Conservation (phyloP, 2,329 filamentous ascomycete genomes). For the Fusarium pilosicola region DNA sequence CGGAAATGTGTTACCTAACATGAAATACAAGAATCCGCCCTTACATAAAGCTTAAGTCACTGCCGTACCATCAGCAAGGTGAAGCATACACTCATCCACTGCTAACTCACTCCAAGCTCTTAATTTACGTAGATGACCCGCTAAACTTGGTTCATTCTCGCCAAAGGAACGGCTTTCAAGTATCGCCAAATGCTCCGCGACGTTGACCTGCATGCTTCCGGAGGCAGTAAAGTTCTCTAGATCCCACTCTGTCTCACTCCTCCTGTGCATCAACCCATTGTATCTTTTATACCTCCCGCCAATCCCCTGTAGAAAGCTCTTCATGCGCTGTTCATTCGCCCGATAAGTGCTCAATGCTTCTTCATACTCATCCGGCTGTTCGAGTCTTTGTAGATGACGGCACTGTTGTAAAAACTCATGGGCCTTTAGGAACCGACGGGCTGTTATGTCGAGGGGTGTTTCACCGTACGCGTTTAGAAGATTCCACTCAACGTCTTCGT, state of each 20-base stretch:
- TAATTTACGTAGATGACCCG: rapidly evolving
- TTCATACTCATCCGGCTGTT: rapidly evolving
- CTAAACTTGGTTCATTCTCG: rapidly evolving
- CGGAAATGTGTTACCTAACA: rapidly evolving
- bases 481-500: neutral
- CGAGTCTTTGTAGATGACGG: neutral
- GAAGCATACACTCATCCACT: neutral
- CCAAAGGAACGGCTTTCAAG: neutral
- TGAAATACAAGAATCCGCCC: too few relatives aligned
- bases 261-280: neutral
- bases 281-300: rapidly evolving
- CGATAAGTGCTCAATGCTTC: rapidly evolving
- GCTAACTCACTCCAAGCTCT: neutral
- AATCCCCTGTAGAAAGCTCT: rapidly evolving
- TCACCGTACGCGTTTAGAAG: neutral
- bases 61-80: neutral
- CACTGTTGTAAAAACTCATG: neutral
- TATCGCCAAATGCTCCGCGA: neutral
- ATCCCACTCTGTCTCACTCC: neutral
- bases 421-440: neutral
- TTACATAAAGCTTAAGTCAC: neutral
- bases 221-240: neutral
- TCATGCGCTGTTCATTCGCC: neutral
- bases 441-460: neutral
- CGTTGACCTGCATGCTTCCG: rapidly evolving